Conservation (phyloP, 306 rosid genomes). For the Vicia faba region DNA sequence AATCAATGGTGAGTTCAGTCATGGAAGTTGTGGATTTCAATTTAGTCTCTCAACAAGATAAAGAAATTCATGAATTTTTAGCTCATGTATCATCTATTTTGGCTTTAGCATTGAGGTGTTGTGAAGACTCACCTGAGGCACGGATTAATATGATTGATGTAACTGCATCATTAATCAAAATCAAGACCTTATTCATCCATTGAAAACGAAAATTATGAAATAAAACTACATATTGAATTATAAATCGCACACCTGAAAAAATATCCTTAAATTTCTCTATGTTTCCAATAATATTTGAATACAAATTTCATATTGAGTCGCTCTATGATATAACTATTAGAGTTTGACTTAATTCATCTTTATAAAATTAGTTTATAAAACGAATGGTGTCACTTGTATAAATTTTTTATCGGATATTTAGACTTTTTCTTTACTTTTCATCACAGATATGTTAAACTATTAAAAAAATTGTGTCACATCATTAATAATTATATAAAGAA, state of each 20-base stretch:
- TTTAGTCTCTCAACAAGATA: conserved; percentile 24
- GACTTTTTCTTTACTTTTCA: too few relatives aligned
- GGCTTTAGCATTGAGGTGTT: conserved; percentile 21
- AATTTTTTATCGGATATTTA: too few relatives aligned
- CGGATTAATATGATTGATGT: conserved; percentile 26
- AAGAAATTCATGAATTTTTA: conserved; percentile 16
- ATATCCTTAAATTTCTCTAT: background rate
- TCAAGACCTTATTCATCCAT: conserved; percentile 10
- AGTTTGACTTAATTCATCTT: too few relatives aligned
- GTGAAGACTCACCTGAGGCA: conserved; percentile 21
- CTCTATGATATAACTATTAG: too few relatives aligned
- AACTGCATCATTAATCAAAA: conserved; percentile 7
- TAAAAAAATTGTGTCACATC: too few relatives aligned
- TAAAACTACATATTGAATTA: background rate
- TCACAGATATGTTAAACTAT: too few relatives aligned
- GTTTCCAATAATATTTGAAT: background rate
- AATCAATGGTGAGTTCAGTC: conserved; percentile 22
- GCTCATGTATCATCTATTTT: conserved; percentile 27
- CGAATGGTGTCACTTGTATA: too few relatives aligned
- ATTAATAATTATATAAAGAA: too few relatives aligned
- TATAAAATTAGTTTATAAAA: too few relatives aligned
- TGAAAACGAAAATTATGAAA: background rate
- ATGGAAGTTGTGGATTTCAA: conserved; percentile 32
- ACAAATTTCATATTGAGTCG: too few relatives aligned
- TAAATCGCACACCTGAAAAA: background rate